A percentile compares a stretch with the other conserved stretches of the same genome.
Conservation (phyloP, 108 stramenopile genomes). For the Nannochloropsis gaditana region DNA sequence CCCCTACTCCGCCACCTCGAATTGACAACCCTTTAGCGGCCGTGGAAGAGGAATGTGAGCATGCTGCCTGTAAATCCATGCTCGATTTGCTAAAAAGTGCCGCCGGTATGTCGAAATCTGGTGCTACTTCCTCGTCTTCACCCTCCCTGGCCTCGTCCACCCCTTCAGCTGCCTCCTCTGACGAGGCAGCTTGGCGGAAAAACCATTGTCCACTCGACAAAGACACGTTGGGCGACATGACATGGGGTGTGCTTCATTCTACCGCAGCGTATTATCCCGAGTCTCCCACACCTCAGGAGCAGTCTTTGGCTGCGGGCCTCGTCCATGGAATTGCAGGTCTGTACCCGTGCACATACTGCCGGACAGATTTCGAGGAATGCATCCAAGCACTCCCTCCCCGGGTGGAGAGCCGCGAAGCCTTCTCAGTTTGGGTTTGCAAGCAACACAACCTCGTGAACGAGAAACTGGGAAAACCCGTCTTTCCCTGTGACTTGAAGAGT, state of each 20-base stretch:
- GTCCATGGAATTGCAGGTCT: slow-evolving; percentile 43
- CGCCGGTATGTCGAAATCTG: background rate
- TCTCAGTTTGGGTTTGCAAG: slow-evolving; percentile 48
- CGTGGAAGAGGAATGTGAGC: slow-evolving; percentile 23
- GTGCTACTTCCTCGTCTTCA: background rate
- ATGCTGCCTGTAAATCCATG: slow-evolving; percentile 36
- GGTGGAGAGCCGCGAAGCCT: slow-evolving; percentile 21
- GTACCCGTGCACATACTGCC: slow-evolving; percentile 59
- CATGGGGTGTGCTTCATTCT: slow-evolving; percentile 54
- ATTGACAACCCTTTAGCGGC: background rate
- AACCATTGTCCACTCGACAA: slow-evolving; percentile 34
- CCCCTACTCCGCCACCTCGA: background rate
- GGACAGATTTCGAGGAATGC: slow-evolving; percentile 46
- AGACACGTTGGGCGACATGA: slow-evolving; percentile 35
- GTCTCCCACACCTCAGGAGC: slow-evolving; percentile 39
- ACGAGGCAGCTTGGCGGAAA: background rate
- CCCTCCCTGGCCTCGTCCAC: background rate
- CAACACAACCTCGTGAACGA: slow-evolving; percentile 58
- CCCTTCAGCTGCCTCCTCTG: background rate
- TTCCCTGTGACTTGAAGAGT: slow-evolving; percentile 35
- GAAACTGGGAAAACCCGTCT: slow-evolving; percentile 49
- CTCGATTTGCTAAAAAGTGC: slow-evolving; percentile 35
- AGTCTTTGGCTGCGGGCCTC: slow-evolving; percentile 41
- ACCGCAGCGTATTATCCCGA: slow-evolving; percentile 61
- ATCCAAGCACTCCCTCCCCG: slow-evolving; percentile 47